These are phyloP conservation scores for Alternaria gaisen DNA, from an alignment of 2,329 filamentous ascomycete genomes.

Conservation along the genomic window DNA sequence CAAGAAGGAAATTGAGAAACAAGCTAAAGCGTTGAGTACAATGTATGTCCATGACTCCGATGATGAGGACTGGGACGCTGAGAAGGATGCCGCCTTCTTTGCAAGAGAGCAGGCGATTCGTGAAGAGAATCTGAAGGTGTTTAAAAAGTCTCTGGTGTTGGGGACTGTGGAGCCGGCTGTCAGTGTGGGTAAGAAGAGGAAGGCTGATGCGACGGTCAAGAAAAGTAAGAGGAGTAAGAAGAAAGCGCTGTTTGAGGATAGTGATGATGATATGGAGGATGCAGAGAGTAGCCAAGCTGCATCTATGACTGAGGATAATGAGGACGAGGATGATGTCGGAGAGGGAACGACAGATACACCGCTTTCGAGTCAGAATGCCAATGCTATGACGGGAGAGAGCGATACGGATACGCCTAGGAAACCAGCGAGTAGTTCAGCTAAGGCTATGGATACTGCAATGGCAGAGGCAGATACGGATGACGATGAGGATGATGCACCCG, in stretches of 20 bases:
- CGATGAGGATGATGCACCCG: slow-evolving; percentile 51
- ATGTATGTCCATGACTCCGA: slow-evolving; percentile 84
- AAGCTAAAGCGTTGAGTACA: slow-evolving; percentile 82
- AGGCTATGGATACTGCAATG: slow-evolving; percentile 36
- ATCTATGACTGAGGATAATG: slow-evolving; percentile 35
- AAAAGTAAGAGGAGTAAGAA: slow-evolving; percentile 46
- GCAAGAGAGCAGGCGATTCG: slow-evolving; percentile 74
- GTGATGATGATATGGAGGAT: slow-evolving; percentile 36
- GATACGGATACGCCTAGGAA: slow-evolving; percentile 28
- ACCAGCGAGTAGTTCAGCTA: slow-evolving; percentile 1
- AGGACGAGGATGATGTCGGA: slow-evolving; percentile 41
- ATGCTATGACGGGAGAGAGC: slow-evolving; percentile 12
- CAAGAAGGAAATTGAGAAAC: slow-evolving; percentile 78
- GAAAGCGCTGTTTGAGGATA: slow-evolving; percentile 43
- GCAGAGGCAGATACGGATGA: slow-evolving; percentile 46
- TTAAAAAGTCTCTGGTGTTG: slow-evolving; percentile 57
- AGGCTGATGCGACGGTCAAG: slow-evolving; percentile 32
- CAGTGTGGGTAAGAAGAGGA: slow-evolving; percentile 44
- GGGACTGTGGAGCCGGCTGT: slow-evolving; percentile 48
- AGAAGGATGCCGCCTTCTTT: slow-evolving; percentile 79
- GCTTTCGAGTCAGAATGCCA: slow-evolving; percentile 49
- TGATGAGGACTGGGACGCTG: slow-evolving; percentile 85
- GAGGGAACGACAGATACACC: slow-evolving; percentile 52
- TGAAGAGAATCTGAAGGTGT: slow-evolving; percentile 61
- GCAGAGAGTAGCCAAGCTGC: slow-evolving; percentile 37